Conservation (phyloP, 208 protist genomes). For the Trypanosoma mega region DNA sequence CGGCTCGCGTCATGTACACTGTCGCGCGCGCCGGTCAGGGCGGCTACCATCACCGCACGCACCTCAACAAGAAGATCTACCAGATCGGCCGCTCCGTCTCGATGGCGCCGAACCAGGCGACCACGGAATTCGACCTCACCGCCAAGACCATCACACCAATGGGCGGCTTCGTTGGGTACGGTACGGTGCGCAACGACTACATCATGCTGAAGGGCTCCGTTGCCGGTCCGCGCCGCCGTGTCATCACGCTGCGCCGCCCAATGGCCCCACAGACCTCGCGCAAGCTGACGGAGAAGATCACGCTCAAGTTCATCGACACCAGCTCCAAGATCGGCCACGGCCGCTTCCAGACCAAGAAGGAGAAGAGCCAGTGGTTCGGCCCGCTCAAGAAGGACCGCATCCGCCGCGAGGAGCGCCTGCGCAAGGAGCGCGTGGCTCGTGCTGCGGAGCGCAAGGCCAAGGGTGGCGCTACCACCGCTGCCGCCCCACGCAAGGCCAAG, state of each 20-base stretch:
- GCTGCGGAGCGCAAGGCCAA: slow-evolving; percentile 76
- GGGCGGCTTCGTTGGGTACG: slow-evolving; percentile 99
- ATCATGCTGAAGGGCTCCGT: slow-evolving; percentile 98
- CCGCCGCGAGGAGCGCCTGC: slow-evolving; percentile 78
- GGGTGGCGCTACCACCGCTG: slow-evolving; percentile 17
- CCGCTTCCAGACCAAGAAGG: slow-evolving; percentile 98
- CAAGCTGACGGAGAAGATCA: slow-evolving; percentile 91
- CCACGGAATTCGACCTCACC: slow-evolving; percentile 98
- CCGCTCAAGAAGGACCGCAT: slow-evolving; percentile 93
- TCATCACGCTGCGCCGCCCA: slow-evolving; percentile 98
- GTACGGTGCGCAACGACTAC: slow-evolving; percentile 97
- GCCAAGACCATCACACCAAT: slow-evolving; percentile 99
- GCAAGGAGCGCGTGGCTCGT: slow-evolving; percentile 79
- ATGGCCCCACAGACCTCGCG: slow-evolving; percentile 89
- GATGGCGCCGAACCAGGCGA: slow-evolving; percentile 83
- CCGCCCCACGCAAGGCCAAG: slow-evolving; percentile 22
- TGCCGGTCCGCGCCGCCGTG: slow-evolving; percentile 94
- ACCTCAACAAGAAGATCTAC: slow-evolving; percentile 99
- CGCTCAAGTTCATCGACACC: slow-evolving; percentile 99
- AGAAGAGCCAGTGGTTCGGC: slow-evolving; percentile 98
- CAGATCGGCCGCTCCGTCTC: slow-evolving; percentile 90
- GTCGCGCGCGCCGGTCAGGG: slow-evolving; percentile 99
- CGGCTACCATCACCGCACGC: slow-evolving; percentile 99
- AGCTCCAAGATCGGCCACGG: slow-evolving; percentile 99
- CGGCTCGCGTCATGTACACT: slow-evolving; percentile 95